Percentiles rank a stretch among this genome's conserved stretches.
phyloP scores from a whole-genome alignment of 768 basidiomycete species.

The Mycena haematopus region DNA sequence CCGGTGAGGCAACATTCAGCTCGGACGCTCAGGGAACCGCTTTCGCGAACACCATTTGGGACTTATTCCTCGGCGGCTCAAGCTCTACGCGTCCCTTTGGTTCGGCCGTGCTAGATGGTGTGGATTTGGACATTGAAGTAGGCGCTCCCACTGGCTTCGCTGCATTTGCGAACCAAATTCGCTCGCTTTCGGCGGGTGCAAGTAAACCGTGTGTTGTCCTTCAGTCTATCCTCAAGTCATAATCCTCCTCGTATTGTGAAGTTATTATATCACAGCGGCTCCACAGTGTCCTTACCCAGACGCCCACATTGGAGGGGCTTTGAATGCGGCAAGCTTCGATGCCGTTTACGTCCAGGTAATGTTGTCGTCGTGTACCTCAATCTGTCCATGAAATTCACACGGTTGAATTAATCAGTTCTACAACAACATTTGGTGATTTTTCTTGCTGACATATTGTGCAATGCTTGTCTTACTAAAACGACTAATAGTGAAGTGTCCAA shows the following conservation, averaged over 20 bases:
- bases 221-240: neutral
- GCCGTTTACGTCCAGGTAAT: conserved; percentile 75
- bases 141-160: conserved; percentile 58
- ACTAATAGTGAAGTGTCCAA: conserved; percentile 2
- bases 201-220: conserved; percentile 51
- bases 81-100: conserved; percentile 66
- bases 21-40: conserved; percentile 56
- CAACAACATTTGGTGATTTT: conserved; percentile 59
- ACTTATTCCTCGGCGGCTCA: conserved; percentile 63
- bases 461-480: neutral
- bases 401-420: conserved; percentile 31
- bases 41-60: conserved; percentile 71
- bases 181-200: conserved; percentile 53
- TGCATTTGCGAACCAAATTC: conserved; percentile 59
- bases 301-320: conserved; percentile 58
- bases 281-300: conserved; percentile 77
- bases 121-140: conserved; percentile 77
- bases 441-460: no score
- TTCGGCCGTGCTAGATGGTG: conserved; percentile 68
- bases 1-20: conserved; percentile 35
- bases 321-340: conserved; percentile 69
- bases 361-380: conserved; percentile 36
- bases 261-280: conserved; percentile 66
- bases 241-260: conserved; percentile 30
- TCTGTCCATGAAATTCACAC: neutral